Evolutionary conservation across 2,329 filamentous ascomycete species (phyloP), one percentile per base, ranked within the genome.

Genomic region (Chaetomium sp.): DNA sequence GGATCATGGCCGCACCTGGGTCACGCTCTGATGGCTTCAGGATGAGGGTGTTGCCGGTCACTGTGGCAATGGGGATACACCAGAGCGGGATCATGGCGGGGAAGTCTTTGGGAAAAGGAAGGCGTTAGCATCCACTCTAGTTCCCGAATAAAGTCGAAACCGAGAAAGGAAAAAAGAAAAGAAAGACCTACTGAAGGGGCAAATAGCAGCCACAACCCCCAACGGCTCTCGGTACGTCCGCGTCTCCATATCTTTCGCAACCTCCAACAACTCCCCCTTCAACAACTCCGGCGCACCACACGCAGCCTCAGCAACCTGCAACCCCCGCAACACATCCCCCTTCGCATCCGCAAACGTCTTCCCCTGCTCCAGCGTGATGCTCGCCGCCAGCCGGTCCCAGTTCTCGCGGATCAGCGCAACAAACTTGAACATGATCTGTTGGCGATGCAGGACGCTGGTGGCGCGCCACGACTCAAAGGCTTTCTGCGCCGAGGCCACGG

Each of bases 1-100:
- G 78, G 67, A 94, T 92, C 86, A 94, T 91, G 66, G 86, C 84
- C 8, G 88, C 88, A 58, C 89, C 89, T 7, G 89, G 89, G 66
- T 92, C 89, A 56, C 89, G 84, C 76, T 95, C 89, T 1, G 89
- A 92, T 8, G 89, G 89, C 79, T 95, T 95, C 64, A 95, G 77
- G 63, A 95, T 82, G 56, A 91, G 77, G 11, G 88, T 91, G 76
- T 95, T 95, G 52, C 89, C 89, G 14, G 87, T 90, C 34, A 91
- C 82, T 44, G 88, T 89, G 47, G 89, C 89, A 64, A 94, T 88
- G 41, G 89, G 89, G 59, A 95, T 91, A 59, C 82, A 90, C 89
- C 89, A 95, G n/a, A 95, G 79, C 3, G 89, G 89, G 70, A 95
- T 94, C 89, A 95, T 95, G 65, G 89, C 89, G 44, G 89, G 89